Evolutionary conservation across 2,329 filamentous ascomycete species (phyloP).

Genomic region (Pseudofabraea citricarpa): DNA sequence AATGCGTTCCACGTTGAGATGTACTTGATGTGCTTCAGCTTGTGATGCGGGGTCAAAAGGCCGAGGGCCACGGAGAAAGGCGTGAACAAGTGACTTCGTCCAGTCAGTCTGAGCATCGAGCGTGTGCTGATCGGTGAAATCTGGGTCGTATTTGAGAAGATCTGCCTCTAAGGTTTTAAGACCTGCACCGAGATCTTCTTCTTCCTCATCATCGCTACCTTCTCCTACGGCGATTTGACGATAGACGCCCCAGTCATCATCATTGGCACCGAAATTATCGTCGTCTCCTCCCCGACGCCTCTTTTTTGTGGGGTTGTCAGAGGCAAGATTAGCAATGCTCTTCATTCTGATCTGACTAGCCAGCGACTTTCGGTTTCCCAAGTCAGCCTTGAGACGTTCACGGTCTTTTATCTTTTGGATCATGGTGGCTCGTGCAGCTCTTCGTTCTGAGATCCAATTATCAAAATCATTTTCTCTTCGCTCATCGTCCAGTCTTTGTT

Average conservation of each 20-base stretch:
- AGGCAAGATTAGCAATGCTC: conserved; percentile 90
- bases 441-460: conserved; percentile 78
- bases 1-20: conserved; percentile 95
- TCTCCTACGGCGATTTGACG: conserved; percentile 84
- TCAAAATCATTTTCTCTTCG: conserved; percentile 80
- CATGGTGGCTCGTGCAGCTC: conserved; percentile 63
- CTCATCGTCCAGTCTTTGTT: conserved; percentile 78
- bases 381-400: conserved; percentile 86
- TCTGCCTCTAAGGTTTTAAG: conserved; percentile 79
- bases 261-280: conserved; percentile 93
- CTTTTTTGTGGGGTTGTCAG: conserved; percentile 81
- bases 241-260: conserved; percentile 98
- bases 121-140: conserved; percentile 89
- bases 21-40: conserved; percentile 78
- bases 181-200: conserved; percentile 73
- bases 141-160: conserved; percentile 78
- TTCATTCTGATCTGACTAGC: conserved; percentile 98
- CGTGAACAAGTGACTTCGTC: conserved; percentile 87
- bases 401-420: conserved; percentile 88
- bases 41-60: conserved; percentile 79
- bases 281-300: conserved; percentile 84
- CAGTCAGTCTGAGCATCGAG: conserved; percentile 91
- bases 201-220: conserved; percentile 82
- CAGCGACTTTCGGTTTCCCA: conserved; percentile 93
- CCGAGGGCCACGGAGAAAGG: conserved; percentile 82